A percentile compares a stretch with the other conserved stretches of the same genome.
Conservation (phyloP, 345 rosid species). For the Kandelia obovata region DNA sequence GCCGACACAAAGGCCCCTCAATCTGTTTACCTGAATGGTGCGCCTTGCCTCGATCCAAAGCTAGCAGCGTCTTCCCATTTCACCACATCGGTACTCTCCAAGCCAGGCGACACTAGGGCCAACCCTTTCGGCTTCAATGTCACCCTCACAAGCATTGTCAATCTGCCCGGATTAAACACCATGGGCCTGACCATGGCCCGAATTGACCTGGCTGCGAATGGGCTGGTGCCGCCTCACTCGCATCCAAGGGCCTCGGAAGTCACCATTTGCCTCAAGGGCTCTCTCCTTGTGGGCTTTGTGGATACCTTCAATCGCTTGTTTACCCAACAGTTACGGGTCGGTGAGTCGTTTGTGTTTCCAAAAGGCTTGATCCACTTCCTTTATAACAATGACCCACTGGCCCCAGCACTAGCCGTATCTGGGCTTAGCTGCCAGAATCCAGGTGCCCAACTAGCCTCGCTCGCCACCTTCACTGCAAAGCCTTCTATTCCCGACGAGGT, state of each 20-base stretch:
- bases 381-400: constrained; percentile 38
- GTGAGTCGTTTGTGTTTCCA: constrained; percentile 70
- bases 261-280: constrained; percentile 52
- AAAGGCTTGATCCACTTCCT: constrained; percentile 62
- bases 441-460: constrained; percentile 53
- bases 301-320: constrained; percentile 51
- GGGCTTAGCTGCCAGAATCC: constrained; percentile 71
- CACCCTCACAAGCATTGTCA: constrained; percentile 41
- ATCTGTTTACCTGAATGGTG: constrained; percentile 43
- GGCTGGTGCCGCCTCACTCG: constrained; percentile 50
- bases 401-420: constrained; percentile 55
- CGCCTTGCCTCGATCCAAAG: constrained; percentile 52
- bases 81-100: constrained; percentile 54
- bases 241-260: constrained; percentile 86
- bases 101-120: constrained; percentile 38
- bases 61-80: constrained; percentile 39
- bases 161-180: constrained; percentile 73
- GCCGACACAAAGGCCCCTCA: constrained; percentile 37
- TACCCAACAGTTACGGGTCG: constrained; percentile 47
- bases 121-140: constrained; percentile 54
- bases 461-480: constrained; percentile 41
- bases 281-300: constrained; percentile 55
- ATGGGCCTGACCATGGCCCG: constrained; percentile 70
- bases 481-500: constrained; percentile 40
- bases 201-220: constrained; percentile 40